Evolutionary conservation across 208 protist genomes (phyloP).

Genomic region (Wallacemonas sp.): DNA sequence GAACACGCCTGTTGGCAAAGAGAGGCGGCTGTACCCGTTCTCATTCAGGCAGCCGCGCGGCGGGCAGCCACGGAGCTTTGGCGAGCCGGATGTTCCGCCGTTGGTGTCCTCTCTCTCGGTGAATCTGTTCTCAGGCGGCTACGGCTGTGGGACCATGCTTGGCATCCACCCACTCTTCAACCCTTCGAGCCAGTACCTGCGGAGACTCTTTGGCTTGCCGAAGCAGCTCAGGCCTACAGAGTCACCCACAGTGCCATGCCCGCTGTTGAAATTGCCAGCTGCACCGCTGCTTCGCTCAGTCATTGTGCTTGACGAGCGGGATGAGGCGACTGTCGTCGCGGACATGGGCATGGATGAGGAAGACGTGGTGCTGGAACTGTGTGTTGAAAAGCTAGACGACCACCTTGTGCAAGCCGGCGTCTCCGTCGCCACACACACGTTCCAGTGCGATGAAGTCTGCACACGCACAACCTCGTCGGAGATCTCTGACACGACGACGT

Average conservation of each 20-base stretch:
- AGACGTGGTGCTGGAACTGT: background rate
- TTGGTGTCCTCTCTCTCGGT: conserved; percentile 6
- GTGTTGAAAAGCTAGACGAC: background rate
- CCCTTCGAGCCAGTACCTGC: conserved; percentile 4
- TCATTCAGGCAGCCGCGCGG: conserved; percentile 13
- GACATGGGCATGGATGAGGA: background rate
- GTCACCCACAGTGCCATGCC: no score
- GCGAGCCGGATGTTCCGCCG: background rate
- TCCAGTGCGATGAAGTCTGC: conserved; percentile 1
- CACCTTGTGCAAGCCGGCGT: background rate
- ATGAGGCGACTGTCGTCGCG: no score
- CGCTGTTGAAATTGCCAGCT: no score
- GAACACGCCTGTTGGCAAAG: conserved; percentile 15
- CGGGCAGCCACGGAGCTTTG: conserved; percentile 1
- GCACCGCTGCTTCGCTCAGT: no score
- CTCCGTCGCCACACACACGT: background rate
- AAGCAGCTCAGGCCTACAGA: background rate
- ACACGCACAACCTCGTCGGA: no score
- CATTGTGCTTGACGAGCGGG: no score
- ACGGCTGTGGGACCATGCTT: conserved; percentile 15
- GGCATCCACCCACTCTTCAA: conserved; percentile 38
- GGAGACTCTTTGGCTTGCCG: background rate
- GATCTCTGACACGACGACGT: no score
- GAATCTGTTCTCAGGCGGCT: conserved; percentile 43
- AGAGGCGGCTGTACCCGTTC: conserved; percentile 12